phyloP scores from a whole-genome alignment of 2,329 filamentous ascomycete genomes.

The Curvularia sp. region DNA sequence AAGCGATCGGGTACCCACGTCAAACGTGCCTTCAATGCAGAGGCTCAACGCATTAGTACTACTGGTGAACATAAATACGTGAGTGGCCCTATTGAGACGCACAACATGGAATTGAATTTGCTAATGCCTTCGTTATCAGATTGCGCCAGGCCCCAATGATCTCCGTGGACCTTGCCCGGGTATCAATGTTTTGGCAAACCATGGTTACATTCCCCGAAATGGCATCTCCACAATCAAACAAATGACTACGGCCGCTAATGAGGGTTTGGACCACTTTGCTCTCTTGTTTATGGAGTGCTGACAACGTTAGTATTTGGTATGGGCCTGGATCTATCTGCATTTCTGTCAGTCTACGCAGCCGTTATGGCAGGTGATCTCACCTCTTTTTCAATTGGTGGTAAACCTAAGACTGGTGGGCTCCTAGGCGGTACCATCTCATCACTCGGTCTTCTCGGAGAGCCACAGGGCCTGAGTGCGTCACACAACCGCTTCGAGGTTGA shows the following conservation, averaged over 20 bases:
- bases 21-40: slow-evolving; percentile 21
- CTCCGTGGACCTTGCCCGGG: slow-evolving; percentile 15
- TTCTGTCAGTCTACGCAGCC: slow-evolving; percentile 24
- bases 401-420: slow-evolving; percentile 21
- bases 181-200: slow-evolving; percentile 15
- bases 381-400: slow-evolving; percentile 23
- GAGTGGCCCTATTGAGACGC: neutral
- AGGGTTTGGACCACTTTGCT: slow-evolving; percentile 5
- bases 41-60: slow-evolving; percentile 22
- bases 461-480: slow-evolving; percentile 24
- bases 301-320: slow-evolving; percentile 26
- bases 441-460: slow-evolving; percentile 22
- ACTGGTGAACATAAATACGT: slow-evolving; percentile 24
- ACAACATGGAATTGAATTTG: neutral
- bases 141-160: slow-evolving; percentile 15
- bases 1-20: slow-evolving; percentile 13
- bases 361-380: slow-evolving; percentile 24
- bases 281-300: slow-evolving; percentile 3
- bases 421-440: slow-evolving; percentile 26
- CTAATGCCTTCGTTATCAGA: slow-evolving; percentile 9
- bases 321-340: slow-evolving; percentile 24
- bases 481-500: slow-evolving; percentile 31
- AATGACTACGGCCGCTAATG: slow-evolving; percentile 15
- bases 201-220: slow-evolving; percentile 12
- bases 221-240: slow-evolving; percentile 12